These are phyloP conservation scores for Raffaelea albimanens DNA, from an alignment of 2,329 filamentous ascomycete species.

Conservation along the genomic window DNA sequence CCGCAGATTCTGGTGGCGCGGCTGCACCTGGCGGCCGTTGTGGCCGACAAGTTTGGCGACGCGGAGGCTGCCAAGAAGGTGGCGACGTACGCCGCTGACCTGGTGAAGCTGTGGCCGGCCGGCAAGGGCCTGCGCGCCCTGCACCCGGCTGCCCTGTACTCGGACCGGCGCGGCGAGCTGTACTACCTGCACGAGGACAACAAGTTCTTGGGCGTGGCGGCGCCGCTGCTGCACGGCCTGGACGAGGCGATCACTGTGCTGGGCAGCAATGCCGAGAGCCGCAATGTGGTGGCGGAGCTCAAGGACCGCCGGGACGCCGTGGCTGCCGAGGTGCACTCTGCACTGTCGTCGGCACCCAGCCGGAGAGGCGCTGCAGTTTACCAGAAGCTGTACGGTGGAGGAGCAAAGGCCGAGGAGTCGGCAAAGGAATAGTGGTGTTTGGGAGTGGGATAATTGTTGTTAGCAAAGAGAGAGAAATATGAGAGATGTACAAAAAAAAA, in stretches of 20 bases:
- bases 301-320: conserved; percentile 25
- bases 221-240: conserved; percentile 34
- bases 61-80: conserved; percentile 25
- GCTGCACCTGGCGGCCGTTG: conserved; percentile 33
- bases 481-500: not conserved
- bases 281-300: conserved; percentile 26
- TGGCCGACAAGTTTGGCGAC: conserved; percentile 22
- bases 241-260: conserved; percentile 33
- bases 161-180: conserved; percentile 15
- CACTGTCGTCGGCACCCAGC: conserved; percentile 11
- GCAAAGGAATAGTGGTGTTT: no score
- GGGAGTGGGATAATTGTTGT: no score
- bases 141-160: conserved; percentile 24
- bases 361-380: conserved; percentile 19
- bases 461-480: no score
- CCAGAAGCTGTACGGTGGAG: conserved; percentile 20
- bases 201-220: conserved; percentile 25
- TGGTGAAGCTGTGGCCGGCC: conserved; percentile 32
- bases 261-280: conserved; percentile 11
- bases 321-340: conserved; percentile 16
- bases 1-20: conserved; percentile 32
- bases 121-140: conserved; percentile 25
- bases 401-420: not conserved
- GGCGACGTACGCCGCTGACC: conserved; percentile 17
- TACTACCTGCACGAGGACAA: conserved; percentile 23